Evolutionary conservation across 2,329 filamentous ascomycete genomes (phyloP).

Genomic region (Fusarium staphyleae): DNA sequence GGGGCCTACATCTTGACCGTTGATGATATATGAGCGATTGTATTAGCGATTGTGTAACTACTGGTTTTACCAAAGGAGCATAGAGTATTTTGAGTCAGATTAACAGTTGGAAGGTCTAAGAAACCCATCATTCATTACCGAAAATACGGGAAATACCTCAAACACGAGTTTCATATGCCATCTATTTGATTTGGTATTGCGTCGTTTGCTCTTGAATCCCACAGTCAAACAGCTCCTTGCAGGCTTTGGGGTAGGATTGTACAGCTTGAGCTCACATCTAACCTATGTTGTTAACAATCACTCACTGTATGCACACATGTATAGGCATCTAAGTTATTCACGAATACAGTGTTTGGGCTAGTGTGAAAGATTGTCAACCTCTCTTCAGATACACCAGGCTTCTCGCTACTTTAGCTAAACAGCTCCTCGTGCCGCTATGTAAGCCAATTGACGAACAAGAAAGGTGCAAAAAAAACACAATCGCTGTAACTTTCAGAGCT

Average conservation of each 20-base stretch:
- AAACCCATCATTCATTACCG: slow-evolving; percentile 3
- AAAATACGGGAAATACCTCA: neutral
- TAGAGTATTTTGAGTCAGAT: slow-evolving; percentile 1
- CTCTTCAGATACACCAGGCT: slow-evolving; percentile 16
- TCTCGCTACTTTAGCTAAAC: slow-evolving; percentile 14
- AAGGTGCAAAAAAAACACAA: slow-evolving; percentile 22
- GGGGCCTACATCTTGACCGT: neutral
- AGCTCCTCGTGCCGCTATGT: slow-evolving; percentile 12
- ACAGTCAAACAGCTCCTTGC: neutral
- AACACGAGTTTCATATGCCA: neutral
- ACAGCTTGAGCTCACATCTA: neutral
- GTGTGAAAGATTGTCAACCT: neutral
- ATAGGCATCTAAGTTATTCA: neutral
- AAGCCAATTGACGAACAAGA: slow-evolving; percentile 4
- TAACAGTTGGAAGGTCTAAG: neutral
- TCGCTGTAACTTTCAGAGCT: slow-evolving; percentile 22
- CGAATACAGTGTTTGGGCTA: neutral
- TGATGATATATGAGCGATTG: neutral
- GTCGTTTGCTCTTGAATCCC: neutral
- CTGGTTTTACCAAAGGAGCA: neutral
- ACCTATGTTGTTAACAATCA: neutral
- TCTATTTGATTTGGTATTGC: neutral
- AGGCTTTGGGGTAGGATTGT: neutral
- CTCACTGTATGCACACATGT: too few relatives aligned
- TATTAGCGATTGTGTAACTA: neutral